Conservation (phyloP, 495 filamentous ascomycete genomes). For the Schizothecium vesticola region DNA sequence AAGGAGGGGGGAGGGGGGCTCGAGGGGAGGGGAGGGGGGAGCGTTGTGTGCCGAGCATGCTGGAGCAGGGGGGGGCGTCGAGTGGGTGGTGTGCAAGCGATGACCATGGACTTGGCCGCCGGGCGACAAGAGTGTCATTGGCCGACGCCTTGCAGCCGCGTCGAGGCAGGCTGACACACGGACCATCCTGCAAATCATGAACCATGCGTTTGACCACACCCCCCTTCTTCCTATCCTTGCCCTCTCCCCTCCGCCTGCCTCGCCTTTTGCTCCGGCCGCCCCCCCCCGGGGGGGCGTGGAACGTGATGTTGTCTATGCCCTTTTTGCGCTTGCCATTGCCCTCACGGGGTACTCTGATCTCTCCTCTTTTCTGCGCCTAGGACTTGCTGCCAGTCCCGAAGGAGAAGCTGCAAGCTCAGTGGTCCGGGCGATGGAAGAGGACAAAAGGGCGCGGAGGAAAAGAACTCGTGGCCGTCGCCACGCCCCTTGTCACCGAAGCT, state of each 20-base stretch:
- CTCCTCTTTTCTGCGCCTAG: not conserved
- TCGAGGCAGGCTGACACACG: constrained; percentile 29
- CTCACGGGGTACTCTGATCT: not conserved
- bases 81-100: constrained; percentile 22
- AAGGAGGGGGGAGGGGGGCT: constrained; percentile 17
- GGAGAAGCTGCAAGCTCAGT: not conserved
- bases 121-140: constrained; percentile 12
- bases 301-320: not conserved
- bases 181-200: constrained; percentile 27
- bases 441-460: not conserved
- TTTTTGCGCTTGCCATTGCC: not conserved
- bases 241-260: not conserved
- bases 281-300: not conserved
- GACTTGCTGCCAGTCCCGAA: not conserved
- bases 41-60: constrained; percentile 14
- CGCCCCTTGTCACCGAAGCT: not conserved
- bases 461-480: not conserved
- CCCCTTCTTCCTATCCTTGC: not conserved
- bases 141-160: constrained; percentile 18
- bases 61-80: constrained; percentile 4
- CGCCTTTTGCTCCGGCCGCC: not conserved
- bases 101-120: constrained; percentile 23
- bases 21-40: constrained; percentile 7
- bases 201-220: constrained; percentile 22
- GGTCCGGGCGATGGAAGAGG: not conserved